phyloP scores from a whole-genome alignment of 2,329 filamentous ascomycete genomes.

The Bipolaris victoriae region DNA sequence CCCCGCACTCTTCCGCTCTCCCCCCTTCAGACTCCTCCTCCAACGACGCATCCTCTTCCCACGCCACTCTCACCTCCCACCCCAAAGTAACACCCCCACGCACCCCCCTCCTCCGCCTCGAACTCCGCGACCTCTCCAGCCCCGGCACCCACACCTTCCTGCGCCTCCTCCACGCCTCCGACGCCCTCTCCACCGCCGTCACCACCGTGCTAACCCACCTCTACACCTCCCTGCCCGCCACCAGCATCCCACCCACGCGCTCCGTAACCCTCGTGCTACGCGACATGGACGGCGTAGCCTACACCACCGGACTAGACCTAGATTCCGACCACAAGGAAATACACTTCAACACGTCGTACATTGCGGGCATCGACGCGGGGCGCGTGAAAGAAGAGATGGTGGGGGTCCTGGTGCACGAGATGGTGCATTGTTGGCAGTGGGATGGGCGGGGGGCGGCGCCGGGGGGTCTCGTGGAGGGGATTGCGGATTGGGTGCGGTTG shows the following conservation, averaged over 20 bases:
- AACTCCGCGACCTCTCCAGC: conserved; percentile 58
- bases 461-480: conserved; percentile 83
- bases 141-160: conserved; percentile 72
- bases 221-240: conserved; percentile 57
- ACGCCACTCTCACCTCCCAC: background rate
- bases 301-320: conserved; percentile 80
- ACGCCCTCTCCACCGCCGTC: conserved; percentile 67
- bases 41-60: conserved; percentile 2
- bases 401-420: conserved; percentile 88
- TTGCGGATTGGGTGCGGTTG: conserved; percentile 91
- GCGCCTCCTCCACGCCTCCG: conserved; percentile 65
- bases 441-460: conserved; percentile 63
- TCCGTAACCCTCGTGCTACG: conserved; percentile 85
- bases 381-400: conserved; percentile 66
- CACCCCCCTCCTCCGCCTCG: conserved; percentile 55
- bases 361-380: conserved; percentile 53
- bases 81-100: conserved; percentile 37
- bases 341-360: conserved; percentile 81
- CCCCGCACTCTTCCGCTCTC: conserved; percentile 39
- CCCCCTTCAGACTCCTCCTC: conserved; percentile 28
- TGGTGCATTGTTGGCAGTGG: conserved; percentile 94
- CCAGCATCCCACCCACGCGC: conserved; percentile 67
- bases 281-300: conserved; percentile 82
- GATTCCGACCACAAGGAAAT: conserved; percentile 92
- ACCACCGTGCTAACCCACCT: conserved; percentile 73